Evolutionary conservation across 805 yeast species (phyloP), one percentile per base, ranked within the genome.

Genomic region (Myxozyma neglecta): DNA sequence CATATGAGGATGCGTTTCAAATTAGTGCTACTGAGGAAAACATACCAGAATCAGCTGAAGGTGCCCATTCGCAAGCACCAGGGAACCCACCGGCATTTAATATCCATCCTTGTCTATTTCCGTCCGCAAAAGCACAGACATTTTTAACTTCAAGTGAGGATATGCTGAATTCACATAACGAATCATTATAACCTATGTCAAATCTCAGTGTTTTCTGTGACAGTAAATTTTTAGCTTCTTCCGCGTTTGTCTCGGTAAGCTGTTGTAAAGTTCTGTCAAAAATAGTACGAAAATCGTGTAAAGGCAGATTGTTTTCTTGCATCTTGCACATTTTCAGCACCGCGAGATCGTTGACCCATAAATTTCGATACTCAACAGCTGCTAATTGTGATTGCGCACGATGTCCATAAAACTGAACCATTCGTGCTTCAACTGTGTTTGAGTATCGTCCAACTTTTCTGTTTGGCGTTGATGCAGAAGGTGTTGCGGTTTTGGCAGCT

Each of bases 31-130:
- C 29, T n/a, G 16, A 24, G 7, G n/a, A 8, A 39, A 9, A 10
- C 49, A 18, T 46, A 53, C 59, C 59, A 16, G 57, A 61, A 16
- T 58, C 53, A 11, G 18, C 20, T 29, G 39, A 16, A 10, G 67
- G 66, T 8, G 67, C 64, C 67, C 67, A 64, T 16, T 57, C 66
- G n/a, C 56, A 42, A 6, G 58, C 57, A 13, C 58, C 54, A 2
- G 61, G 58, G 36, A 62, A 61, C 35, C 66, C 66, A 6, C 66
- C 67, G 9, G 51, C 49, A 24, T 61, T 58, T 1, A 64, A 8
- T 18, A 64, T 10, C 24, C 20, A 39, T 1, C 65, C 62, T 32
- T 57, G 46, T 34, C 65, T 59, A 16, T 45, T 42, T 34, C 56
- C 57, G 14, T 48, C 56, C 39, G 53, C 48, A 10, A 57, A 34